Percentiles rank a stretch among this genome's conserved stretches.
These are phyloP conservation scores for Xylaria arbuscula DNA, from an alignment of 2,329 filamentous ascomycete genomes.

Conservation along the genomic window DNA sequence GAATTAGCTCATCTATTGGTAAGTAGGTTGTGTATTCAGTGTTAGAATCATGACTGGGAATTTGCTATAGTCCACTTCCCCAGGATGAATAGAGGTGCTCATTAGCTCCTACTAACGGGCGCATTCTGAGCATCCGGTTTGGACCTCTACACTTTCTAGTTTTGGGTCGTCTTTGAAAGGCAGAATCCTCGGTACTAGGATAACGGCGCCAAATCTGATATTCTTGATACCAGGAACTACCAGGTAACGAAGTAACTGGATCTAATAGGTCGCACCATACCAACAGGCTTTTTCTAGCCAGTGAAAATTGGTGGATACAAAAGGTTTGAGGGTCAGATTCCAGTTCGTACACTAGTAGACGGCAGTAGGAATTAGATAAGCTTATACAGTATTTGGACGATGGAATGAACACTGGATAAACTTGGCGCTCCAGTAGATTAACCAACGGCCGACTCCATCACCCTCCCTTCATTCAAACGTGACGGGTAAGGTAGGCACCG, in stretches of 20 bases:
- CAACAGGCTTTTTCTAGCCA: not conserved
- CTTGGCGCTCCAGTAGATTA: not conserved
- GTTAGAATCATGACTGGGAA: not conserved
- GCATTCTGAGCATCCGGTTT: not conserved
- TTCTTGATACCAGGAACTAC: not conserved
- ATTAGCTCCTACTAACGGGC: not conserved
- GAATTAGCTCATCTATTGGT: not conserved
- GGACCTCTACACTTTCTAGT: too few species aligned
- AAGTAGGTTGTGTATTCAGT: too few species aligned
- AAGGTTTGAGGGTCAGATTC: not conserved
- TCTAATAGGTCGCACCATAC: constrained; percentile 5
- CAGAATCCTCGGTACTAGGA: not conserved
- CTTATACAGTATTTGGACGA: not conserved
- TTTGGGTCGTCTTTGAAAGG: not conserved
- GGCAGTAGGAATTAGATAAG: not conserved
- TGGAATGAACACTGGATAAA: not conserved
- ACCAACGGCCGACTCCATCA: not conserved
- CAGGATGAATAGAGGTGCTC: not conserved
- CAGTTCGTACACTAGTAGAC: not conserved
- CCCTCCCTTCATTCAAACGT: not conserved
- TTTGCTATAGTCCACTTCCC: not conserved
- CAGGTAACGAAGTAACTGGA: not conserved
- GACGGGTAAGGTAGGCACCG: too few species aligned
- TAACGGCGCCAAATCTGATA: not conserved
- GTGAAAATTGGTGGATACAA: not conserved